Evolutionary conservation across 495 filamentous ascomycete genomes (phyloP).

Genomic region (Penicillium mononematosum): DNA sequence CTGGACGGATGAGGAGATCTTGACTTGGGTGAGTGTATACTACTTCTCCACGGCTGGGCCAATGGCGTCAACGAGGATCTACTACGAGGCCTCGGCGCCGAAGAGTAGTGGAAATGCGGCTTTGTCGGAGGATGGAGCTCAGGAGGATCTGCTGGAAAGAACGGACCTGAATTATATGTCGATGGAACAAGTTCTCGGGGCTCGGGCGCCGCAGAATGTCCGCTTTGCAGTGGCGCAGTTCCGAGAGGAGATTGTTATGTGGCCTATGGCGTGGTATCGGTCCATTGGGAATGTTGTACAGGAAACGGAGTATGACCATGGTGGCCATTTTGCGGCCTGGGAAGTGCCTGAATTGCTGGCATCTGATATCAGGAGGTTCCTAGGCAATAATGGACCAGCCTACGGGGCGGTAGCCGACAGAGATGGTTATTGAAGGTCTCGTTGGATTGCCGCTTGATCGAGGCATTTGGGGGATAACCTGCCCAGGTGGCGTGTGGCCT

Average conservation of each 20-base stretch:
- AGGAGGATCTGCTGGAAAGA: constrained; percentile 3
- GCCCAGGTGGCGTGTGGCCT: neutral
- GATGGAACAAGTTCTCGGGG: constrained; percentile 15
- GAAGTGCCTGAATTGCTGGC: constrained; percentile 48
- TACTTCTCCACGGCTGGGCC: constrained; percentile 52
- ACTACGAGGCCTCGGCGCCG: constrained; percentile 44
- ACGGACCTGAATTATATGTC: constrained; percentile 19
- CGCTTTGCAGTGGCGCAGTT: constrained; percentile 46
- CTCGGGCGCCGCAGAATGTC: constrained; percentile 27
- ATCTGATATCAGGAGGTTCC: constrained; percentile 41
- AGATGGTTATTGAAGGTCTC: constrained; percentile 30
- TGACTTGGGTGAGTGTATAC: constrained; percentile 56
- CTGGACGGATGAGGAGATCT: constrained; percentile 56
- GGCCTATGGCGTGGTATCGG: constrained; percentile 43
- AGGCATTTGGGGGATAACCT: neutral
- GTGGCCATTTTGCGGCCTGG: constrained; percentile 55
- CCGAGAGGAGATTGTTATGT: constrained; percentile 41
- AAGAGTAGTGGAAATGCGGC: constrained; percentile 17
- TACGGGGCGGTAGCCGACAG: constrained; percentile 38
- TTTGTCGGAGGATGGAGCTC: constrained; percentile 7
- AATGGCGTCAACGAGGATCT: constrained; percentile 49
- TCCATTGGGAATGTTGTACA: constrained; percentile 43
- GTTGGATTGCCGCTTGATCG: neutral
- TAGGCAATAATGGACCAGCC: constrained; percentile 44
- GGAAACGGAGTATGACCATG: constrained; percentile 40